Base-by-base conservation (phyloP, 2,329 filamentous ascomycete genomes). In the Nemania serpens region DNA sequence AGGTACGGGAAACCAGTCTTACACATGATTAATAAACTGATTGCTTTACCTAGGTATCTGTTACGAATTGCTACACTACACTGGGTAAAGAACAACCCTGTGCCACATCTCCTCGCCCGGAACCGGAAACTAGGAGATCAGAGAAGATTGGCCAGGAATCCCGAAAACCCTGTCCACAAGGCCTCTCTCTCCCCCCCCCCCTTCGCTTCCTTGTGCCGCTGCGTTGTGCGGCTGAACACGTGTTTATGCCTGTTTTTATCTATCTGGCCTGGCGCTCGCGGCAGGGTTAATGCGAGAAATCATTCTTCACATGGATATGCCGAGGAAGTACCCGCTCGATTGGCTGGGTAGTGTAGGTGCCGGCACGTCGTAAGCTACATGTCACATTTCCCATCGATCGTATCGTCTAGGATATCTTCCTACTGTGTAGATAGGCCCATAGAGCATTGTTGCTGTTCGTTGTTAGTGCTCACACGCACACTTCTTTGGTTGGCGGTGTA, bases 211-310 rank as follows among this genome's bases (percentile, higher is more conserved):
- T 43, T 13, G 41, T n/a, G 11, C 36, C 36, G 36, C 36, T 5
- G 15, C 36, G 3, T 36, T n/a, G 47, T 50, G 34, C 47, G 47
- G 47, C 47, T 49, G 47, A 49, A 36, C 47, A 49, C 47, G 47
- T 49, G 47, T 49, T 49, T 49, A 49, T 49, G 47, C 47, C 18
- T 36, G 47, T 49, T 34, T 20, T 5, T 33, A 10, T 45, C 25
- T 29, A 9, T 18, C 9, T 17, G 9, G n/a, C 4, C 29, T 3
- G 1, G 18, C 6, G 7, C n/a, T 11, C 10, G 39, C 39, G 37
- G 46, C 29, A 46, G 41, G 48, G 55, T 39, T 46, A 36, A 45
- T 52, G 55, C 55, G 55, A 52, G 47, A 29, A 46, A 52, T 51
- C 55, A 25, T 45, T 52, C 41, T 11, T 52, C 34, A 29, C 54